A percentile compares a stretch with the other conserved stretches of the same genome.
Conservation (phyloP, 2,329 filamentous ascomycete species). For the Gnomoniopsis sp. region DNA sequence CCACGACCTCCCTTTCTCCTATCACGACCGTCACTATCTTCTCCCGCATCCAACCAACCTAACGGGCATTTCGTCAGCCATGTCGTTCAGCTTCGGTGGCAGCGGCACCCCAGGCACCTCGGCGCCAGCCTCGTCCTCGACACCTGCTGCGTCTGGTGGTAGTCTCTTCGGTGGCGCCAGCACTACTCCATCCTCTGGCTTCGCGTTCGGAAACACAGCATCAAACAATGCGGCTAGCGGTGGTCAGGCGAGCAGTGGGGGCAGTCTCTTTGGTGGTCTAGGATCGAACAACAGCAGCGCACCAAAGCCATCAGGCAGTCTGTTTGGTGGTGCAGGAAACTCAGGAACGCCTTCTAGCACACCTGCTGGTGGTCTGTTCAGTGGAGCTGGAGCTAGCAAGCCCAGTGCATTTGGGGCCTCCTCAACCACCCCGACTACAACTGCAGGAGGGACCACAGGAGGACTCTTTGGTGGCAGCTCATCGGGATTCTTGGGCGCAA, state of each 20-base stretch:
- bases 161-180: conserved; percentile 35
- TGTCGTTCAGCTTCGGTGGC: conserved; percentile 24
- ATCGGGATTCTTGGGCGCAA: conserved; percentile 27
- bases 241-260: conserved; percentile 19
- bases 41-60: not conserved
- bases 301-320: conserved; percentile 1
- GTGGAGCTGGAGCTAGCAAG: conserved; percentile 18
- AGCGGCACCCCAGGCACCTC: conserved; percentile 28
- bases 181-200: conserved; percentile 22
- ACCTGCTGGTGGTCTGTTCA: conserved; percentile 23
- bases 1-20: not conserved
- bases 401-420: conserved; percentile 23
- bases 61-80: conserved; percentile 5
- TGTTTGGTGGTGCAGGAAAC: conserved; percentile 15
- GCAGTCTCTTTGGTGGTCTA: conserved; percentile 32
- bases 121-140: conserved; percentile 36
- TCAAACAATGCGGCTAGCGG: conserved; percentile 10
- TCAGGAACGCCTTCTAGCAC: conserved; percentile 29
- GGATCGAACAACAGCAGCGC: conserved; percentile 7
- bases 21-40: not conserved
- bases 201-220: conserved; percentile 38
- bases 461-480: conserved; percentile 7
- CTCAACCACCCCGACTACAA: conserved; percentile 17
- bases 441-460: conserved; percentile 12
- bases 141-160: conserved; percentile 34